A percentile compares a stretch with the other conserved stretches of the same genome.
Conservation (phyloP, 2,329 filamentous ascomycete species). For the Clonostachys byssicola region DNA sequence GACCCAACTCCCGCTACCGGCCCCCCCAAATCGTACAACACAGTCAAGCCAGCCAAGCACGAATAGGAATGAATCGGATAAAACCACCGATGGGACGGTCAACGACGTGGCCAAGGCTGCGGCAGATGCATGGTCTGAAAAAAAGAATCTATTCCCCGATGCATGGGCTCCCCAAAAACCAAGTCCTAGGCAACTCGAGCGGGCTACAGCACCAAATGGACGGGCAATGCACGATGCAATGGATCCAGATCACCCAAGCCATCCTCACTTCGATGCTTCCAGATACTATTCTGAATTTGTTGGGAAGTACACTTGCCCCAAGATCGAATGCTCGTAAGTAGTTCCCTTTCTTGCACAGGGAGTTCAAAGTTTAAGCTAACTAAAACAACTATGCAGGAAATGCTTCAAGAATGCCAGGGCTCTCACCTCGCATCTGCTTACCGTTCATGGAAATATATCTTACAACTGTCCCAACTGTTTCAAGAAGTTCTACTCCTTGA, state of each 20-base stretch:
- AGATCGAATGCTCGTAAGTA: slow-evolving; percentile 43
- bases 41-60: too few species aligned
- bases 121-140: too few species aligned
- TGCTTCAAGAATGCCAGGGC: slow-evolving; percentile 23
- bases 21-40: too few species aligned
- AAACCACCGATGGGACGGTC: too few species aligned
- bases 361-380: neutral
- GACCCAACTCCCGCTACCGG: too few species aligned
- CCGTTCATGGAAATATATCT: slow-evolving; percentile 28
- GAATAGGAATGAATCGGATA: too few species aligned
- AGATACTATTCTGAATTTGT: slow-evolving; percentile 38
- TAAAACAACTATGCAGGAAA: slow-evolving; percentile 22
- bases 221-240: slow-evolving; percentile 6
- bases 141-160: slow-evolving; percentile 16
- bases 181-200: slow-evolving; percentile 9
- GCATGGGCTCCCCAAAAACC: slow-evolving; percentile 10
- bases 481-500: slow-evolving; percentile 30
- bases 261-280: slow-evolving; percentile 38
- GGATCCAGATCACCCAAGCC: slow-evolving; percentile 37
- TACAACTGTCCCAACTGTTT: slow-evolving; percentile 40
- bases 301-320: slow-evolving; percentile 48
- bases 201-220: slow-evolving; percentile 6
- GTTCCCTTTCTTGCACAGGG: neutral
- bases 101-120: too few species aligned
- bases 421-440: slow-evolving; percentile 38